Base-by-base conservation (phyloP, 345 rosid genomes). In the Moringa oleifera region DNA sequence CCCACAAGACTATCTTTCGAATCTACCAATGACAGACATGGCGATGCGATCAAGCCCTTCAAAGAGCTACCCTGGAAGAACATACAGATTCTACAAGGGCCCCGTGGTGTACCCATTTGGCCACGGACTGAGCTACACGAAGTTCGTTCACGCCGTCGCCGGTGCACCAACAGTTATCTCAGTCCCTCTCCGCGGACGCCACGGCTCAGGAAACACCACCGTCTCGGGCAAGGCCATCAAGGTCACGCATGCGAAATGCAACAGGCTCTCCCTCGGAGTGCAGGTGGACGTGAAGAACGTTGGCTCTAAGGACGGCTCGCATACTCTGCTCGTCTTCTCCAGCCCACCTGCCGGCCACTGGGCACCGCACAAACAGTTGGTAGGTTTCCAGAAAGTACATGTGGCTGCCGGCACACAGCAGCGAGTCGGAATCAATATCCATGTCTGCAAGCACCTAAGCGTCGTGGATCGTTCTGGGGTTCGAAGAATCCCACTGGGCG, bases 1-100 rank as follows among this genome's bases (percentile, higher is more conserved):
- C 64, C 97, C 95, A 5, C 86, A 88, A 58, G 89, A 80, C 0
- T 93, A 89, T 60, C 53, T 84, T 1, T 31, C 69, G 12, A 78
- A 83, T 58, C 72, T 93, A 9, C 90, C 96, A 0, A 93, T 93
- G 98, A 90, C 96, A 10, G 81, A 83, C 53, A 89, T 91, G 98
- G 79, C 83, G 1, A 93, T 90, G 97, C 69, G 97, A 37, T 66
- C 97, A 8, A 70, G 75, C 46, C 70, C 66, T 20, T 74, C 82
- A 0, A 79, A 76, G 46, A 74, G 67, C 53, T 82, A 81, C 68
- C 96, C 98, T 9, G 98, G 98, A 58, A 79, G 97, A 46, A 90
- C 98, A 17, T 93, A 84, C 75, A 76, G 93, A 54, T 92, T 89
- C 72, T 92, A 92, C 62, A 79, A 76, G 16, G 98, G 97, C 18